phyloP scores from a whole-genome alignment of 2,329 filamentous ascomycete species.

The Cryphonectria japonica region DNA sequence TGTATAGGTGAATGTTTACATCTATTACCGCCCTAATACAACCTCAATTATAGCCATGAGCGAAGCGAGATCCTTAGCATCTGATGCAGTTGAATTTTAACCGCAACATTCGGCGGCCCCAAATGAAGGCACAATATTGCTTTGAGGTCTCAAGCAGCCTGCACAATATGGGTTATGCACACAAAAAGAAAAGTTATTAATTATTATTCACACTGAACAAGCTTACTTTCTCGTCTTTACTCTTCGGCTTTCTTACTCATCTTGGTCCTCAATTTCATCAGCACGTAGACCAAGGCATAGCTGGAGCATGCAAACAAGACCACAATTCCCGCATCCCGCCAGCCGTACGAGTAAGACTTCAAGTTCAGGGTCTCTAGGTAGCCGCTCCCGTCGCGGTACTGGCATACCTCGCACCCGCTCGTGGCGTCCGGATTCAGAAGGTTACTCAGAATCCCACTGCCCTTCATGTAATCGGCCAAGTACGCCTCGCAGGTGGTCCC shows the following conservation, averaged over 20 bases:
- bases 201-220: background rate
- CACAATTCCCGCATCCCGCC: constrained; percentile 58
- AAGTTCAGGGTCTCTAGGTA: constrained; percentile 65
- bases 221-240: background rate
- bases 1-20: too few species aligned
- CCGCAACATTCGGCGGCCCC: too few species aligned
- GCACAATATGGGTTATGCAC: too few species aligned
- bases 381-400: constrained; percentile 60
- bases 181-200: background rate
- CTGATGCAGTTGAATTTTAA: too few species aligned
- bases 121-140: too few species aligned
- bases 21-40: too few species aligned
- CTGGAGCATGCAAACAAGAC: constrained; percentile 47
- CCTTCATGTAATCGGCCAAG: constrained; percentile 52
- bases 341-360: constrained; percentile 64
- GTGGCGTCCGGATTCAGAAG: constrained; percentile 64
- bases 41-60: too few species aligned
- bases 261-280: constrained; percentile 55
- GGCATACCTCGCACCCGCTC: constrained; percentile 61
- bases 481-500: constrained; percentile 62
- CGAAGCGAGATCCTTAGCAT: too few species aligned
- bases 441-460: constrained; percentile 51
- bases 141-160: too few species aligned
- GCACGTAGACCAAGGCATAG: constrained; percentile 48
- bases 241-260: constrained; percentile 43